Conservation (phyloP, 2,329 filamentous ascomycete genomes). For the Aschersonia sp. region DNA sequence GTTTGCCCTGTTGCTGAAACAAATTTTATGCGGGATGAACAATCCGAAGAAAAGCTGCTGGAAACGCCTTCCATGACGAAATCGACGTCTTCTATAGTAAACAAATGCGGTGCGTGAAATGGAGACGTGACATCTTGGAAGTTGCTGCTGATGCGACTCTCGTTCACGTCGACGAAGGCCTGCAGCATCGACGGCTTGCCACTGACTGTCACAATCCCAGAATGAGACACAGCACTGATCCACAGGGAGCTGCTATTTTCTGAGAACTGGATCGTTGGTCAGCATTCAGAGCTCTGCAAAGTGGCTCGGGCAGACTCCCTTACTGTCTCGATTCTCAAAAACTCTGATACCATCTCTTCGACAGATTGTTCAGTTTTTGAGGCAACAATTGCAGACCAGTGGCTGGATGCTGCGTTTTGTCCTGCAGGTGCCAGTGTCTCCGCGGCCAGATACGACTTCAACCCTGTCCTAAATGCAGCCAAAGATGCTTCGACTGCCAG, state of each 20-base stretch:
- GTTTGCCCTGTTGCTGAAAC: background rate
- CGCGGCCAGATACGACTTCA: conserved; percentile 6
- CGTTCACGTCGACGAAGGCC: conserved; percentile 5
- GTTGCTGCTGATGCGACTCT: conserved; percentile 4
- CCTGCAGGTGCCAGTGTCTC: background rate
- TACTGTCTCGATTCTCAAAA: background rate
- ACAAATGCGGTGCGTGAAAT: conserved; percentile 11
- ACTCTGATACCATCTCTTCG: conserved; percentile 1
- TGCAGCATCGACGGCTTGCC: conserved; percentile 9
- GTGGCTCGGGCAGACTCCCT: background rate
- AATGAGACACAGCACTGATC: conserved; percentile 11
- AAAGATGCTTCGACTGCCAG: conserved; percentile 8
- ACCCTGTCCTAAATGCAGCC: conserved; percentile 9
- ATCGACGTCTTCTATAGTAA: conserved; percentile 1
- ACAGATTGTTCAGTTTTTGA: conserved; percentile 3
- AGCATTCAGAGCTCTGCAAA: background rate
- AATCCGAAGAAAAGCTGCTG: background rate
- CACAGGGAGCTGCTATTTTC: conserved; percentile 5
- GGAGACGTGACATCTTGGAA: conserved; percentile 10
- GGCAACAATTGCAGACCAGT: conserved; percentile 9
- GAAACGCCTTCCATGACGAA: background rate
- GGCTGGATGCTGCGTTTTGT: conserved; percentile 3
- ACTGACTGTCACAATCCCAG: conserved; percentile 9
- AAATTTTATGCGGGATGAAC: background rate
- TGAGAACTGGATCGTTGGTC: background rate